Percentiles rank a stretch among this genome's conserved stretches.
phyloP scores from a whole-genome alignment of 1,284 basidiomycete species.

The Cutaneotrichosporon spelunceum region DNA sequence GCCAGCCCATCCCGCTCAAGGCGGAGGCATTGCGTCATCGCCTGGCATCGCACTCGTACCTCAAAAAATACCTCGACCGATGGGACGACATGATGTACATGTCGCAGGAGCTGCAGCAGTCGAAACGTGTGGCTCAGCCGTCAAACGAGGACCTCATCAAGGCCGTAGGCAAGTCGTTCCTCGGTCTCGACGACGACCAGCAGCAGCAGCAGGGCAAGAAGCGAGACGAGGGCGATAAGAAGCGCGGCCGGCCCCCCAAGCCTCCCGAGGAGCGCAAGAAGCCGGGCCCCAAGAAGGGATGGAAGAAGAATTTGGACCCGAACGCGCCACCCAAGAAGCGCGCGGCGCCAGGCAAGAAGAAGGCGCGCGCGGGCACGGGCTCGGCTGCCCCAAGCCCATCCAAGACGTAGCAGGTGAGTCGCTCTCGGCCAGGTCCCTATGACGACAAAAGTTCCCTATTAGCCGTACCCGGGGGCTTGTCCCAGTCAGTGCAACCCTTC shows the following conservation, averaged over 20 bases:
- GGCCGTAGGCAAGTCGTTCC: conserved; percentile 36
- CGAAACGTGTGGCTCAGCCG: conserved; percentile 29
- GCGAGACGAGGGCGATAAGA: conserved; percentile 22
- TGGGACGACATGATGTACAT: conserved; percentile 47
- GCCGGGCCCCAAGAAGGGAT: conserved; percentile 46
- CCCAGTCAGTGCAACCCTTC: conserved; percentile 24
- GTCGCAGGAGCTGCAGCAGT: conserved; percentile 31
- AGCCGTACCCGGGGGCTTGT: conserved; percentile 27
- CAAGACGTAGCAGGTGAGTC: conserved; percentile 4
- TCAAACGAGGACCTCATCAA: conserved; percentile 36
- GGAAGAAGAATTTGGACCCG: conserved; percentile 35
- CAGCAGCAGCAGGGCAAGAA: conserved; percentile 13
- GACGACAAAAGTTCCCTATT: conserved; percentile 30
- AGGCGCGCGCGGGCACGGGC: conserved; percentile 6
- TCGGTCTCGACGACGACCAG: conserved; percentile 34
- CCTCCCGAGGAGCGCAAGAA: conserved; percentile 37
- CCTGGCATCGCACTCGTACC: conserved; percentile 28
- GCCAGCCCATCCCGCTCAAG: conserved; percentile 30
- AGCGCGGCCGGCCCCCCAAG: conserved; percentile 22
- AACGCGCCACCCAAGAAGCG: conserved; percentile 23
- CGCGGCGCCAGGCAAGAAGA: conserved; percentile 11
- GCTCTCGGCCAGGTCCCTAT: conserved; percentile 13
- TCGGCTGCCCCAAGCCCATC: conserved; percentile 17
- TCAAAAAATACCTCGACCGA: conserved; percentile 42
- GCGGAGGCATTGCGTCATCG: conserved; percentile 40